These are phyloP conservation scores for Torulaspora indica DNA, from an alignment of 805 yeast genomes.

Conservation along the genomic window DNA sequence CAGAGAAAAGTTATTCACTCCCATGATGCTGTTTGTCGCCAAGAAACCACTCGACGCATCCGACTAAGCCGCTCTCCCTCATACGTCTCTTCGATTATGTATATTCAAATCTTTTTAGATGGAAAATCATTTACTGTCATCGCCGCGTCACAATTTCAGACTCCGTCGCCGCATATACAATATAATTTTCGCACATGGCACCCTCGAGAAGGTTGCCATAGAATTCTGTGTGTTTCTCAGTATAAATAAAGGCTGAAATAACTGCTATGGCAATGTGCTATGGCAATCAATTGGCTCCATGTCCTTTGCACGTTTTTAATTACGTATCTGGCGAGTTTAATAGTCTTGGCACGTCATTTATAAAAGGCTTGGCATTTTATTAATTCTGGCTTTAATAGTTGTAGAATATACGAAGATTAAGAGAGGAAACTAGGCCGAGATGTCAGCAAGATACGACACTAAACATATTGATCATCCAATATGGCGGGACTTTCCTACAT, in stretches of 20 bases:
- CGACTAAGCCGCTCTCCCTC: not conserved
- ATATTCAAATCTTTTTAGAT: conserved; percentile 3
- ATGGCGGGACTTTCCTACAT: conserved; percentile 49
- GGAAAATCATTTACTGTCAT: not conserved
- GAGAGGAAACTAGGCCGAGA: not conserved
- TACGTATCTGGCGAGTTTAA: too few relatives aligned
- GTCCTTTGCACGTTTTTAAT: not conserved
- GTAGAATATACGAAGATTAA: too few relatives aligned
- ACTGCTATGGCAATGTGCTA: too few relatives aligned
- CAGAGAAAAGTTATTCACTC: conserved; percentile 81
- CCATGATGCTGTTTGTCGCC: conserved; percentile 92
- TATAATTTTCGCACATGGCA: not conserved
- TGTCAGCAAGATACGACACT: conserved; percentile 5
- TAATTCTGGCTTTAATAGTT: not conserved
- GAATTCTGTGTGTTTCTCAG: not conserved
- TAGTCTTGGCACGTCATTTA: not conserved
- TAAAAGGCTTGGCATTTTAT: not conserved
- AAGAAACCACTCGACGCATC: conserved; percentile 57
- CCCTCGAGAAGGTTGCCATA: not conserved
- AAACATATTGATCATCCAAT: conserved; percentile 21
- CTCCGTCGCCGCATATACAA: not conserved
- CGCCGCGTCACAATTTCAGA: not conserved
- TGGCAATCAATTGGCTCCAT: too few relatives aligned
- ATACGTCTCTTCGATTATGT: conserved; percentile 3
- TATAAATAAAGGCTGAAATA: not conserved